phyloP scores from a whole-genome alignment of 805 yeast genomes.

The Torulaspora maleeae region DNA sequence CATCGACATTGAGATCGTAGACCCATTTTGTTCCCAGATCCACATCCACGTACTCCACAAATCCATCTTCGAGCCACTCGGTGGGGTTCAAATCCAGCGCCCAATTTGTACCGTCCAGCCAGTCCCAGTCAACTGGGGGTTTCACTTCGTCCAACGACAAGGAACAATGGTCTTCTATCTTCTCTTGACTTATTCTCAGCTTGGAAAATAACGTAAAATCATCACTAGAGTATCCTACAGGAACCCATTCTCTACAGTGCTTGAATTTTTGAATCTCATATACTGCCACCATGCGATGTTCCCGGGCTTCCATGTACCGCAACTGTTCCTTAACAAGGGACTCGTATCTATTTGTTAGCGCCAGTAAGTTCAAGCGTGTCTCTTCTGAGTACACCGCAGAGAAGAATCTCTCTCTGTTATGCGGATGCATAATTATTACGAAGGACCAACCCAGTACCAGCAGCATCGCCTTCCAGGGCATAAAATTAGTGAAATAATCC shows the following conservation, averaged over 20 bases:
- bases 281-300: constrained; percentile 52
- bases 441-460: constrained; percentile 49
- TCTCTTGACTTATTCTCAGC: constrained; percentile 32
- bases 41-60: constrained; percentile 52
- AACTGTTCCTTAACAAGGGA: constrained; percentile 38
- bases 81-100: constrained; percentile 57
- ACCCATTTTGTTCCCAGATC: constrained; percentile 85
- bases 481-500: constrained; percentile 23
- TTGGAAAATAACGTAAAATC: constrained; percentile 49
- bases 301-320: constrained; percentile 39
- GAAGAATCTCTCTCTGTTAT: constrained; percentile 44
- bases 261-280: constrained; percentile 61
- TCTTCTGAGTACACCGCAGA: constrained; percentile 56
- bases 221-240: constrained; percentile 54
- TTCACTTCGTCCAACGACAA: constrained; percentile 37
- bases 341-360: constrained; percentile 49
- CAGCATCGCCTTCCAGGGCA: constrained; percentile 39
- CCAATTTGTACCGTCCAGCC: constrained; percentile 49
- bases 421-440: constrained; percentile 48
- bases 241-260: constrained; percentile 54
- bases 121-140: constrained; percentile 61
- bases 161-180: constrained; percentile 19
- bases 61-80: constrained; percentile 55
- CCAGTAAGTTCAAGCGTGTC: constrained; percentile 49
- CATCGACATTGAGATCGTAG: constrained; percentile 49